These are phyloP conservation scores for Pythium coloratum DNA, from an alignment of 352 stramenopile species.

Conservation along the genomic window DNA sequence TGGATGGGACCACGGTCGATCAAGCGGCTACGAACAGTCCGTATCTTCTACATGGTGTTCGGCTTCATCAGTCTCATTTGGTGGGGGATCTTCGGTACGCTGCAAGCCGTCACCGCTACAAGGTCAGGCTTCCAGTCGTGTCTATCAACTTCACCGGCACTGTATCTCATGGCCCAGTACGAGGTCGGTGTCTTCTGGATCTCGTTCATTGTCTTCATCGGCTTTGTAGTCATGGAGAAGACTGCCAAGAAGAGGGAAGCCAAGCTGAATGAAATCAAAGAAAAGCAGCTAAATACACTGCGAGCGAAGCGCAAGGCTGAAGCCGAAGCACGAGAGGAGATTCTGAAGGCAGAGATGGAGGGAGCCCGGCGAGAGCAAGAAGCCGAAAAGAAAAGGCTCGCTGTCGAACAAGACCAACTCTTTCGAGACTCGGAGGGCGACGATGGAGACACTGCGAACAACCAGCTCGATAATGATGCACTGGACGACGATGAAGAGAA, in stretches of 20 bases:
- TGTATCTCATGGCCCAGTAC: conserved; percentile 74
- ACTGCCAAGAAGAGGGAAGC: conserved; percentile 28
- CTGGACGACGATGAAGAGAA: conserved; percentile 19
- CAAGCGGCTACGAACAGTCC: conserved; percentile 51
- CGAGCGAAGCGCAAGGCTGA: conserved; percentile 34
- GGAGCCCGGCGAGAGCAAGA: conserved; percentile 43
- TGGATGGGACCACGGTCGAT: conserved; percentile 68
- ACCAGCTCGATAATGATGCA: conserved; percentile 19
- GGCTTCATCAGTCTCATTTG: conserved; percentile 57
- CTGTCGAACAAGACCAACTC: conserved; percentile 41
- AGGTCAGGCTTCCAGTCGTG: conserved; percentile 68
- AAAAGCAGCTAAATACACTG: conserved; percentile 43
- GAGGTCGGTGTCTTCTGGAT: conserved; percentile 71
- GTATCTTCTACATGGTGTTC: conserved; percentile 65
- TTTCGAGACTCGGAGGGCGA: conserved; percentile 41
- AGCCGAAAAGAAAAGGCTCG: conserved; percentile 39
- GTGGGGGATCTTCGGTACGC: conserved; percentile 68
- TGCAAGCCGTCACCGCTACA: conserved; percentile 55
- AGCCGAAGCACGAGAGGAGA: conserved; percentile 34
- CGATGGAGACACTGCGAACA: conserved; percentile 22
- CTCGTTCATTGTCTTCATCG: conserved; percentile 42
- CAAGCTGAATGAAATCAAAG: conserved; percentile 26
- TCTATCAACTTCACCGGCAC: conserved; percentile 58
- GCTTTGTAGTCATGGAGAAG: conserved; percentile 57
- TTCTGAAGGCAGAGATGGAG: conserved; percentile 36